Percentiles rank a stretch among this genome's conserved stretches.
These are phyloP conservation scores for Phialophora expanda DNA, from an alignment of 2,329 filamentous ascomycete genomes.

Conservation along the genomic window DNA sequence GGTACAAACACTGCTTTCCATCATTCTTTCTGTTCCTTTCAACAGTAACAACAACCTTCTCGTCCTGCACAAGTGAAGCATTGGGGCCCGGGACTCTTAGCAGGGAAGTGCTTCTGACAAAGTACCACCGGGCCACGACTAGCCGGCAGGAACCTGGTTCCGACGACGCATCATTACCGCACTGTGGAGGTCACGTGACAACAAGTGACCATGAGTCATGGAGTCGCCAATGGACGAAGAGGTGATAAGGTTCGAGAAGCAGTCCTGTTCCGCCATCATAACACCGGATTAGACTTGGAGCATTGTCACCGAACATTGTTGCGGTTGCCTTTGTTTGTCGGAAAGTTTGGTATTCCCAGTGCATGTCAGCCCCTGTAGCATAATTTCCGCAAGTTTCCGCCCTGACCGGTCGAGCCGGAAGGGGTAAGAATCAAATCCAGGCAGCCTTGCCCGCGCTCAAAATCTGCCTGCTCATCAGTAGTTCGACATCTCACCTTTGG, in stretches of 20 bases:
- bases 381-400: conserved; percentile 35
- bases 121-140: too few relatives aligned
- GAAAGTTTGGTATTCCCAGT: conserved; percentile 3
- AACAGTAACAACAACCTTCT: not conserved
- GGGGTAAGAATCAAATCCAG: conserved; percentile 13
- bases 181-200: not conserved
- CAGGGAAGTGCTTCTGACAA: not conserved
- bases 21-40: not conserved
- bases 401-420: conserved; percentile 29
- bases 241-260: not conserved
- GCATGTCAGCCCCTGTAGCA: conserved; percentile 13
- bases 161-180: not conserved
- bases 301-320: not conserved
- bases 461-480: not conserved
- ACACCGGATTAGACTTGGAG: not conserved
- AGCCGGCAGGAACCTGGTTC: not conserved
- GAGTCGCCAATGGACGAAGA: not conserved
- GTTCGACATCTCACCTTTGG: not conserved
- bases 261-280: not conserved
- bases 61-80: not conserved
- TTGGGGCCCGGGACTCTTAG: too few relatives aligned
- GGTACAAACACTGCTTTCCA: conserved; percentile 1
- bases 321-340: conserved; percentile 1
- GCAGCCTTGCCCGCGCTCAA: conserved; percentile 1
- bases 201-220: not conserved